Conservation (phyloP, 2,329 filamentous ascomycete genomes). For the Coniochaeta hoffmannii region DNA sequence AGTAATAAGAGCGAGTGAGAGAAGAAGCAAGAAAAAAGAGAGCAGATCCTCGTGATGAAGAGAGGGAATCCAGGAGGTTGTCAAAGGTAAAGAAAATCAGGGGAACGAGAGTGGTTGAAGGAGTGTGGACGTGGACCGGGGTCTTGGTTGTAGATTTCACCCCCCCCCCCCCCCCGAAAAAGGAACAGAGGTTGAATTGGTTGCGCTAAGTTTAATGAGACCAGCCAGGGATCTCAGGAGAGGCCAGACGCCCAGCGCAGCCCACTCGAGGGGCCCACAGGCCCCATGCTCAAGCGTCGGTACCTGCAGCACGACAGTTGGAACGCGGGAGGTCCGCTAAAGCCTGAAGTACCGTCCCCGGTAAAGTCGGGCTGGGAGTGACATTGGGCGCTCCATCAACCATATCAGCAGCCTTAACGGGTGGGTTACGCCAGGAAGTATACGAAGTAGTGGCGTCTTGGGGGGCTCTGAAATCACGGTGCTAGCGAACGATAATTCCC, state of each 20-base stretch:
- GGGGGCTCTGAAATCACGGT: neutral
- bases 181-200: conserved; percentile 24
- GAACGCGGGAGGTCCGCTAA: neutral
- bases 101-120: conserved; percentile 13
- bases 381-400: neutral
- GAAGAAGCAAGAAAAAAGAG: conserved; percentile 22
- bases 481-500: neutral
- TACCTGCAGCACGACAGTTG: conserved; percentile 1
- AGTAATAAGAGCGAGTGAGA: conserved; percentile 8
- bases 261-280: neutral
- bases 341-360: neutral
- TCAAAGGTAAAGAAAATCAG: conserved; percentile 3
- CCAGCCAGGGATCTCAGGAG: conserved; percentile 16
- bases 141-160: conserved; percentile 26
- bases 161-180: too few relatives aligned
- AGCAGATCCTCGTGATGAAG: conserved; percentile 4
- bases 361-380: neutral
- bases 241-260: neutral
- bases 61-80: conserved; percentile 3
- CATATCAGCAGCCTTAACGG: neutral
- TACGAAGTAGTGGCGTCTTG: neutral
- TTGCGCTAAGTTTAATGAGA: conserved; percentile 35
- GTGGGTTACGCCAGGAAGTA: neutral
- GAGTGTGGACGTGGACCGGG: conserved; percentile 13
- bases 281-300: neutral